Percentiles rank a stretch among this genome's conserved stretches.
These are phyloP conservation scores for Arthrocladium fulminans DNA, from an alignment of 2,329 filamentous ascomycete species.

Conservation along the genomic window DNA sequence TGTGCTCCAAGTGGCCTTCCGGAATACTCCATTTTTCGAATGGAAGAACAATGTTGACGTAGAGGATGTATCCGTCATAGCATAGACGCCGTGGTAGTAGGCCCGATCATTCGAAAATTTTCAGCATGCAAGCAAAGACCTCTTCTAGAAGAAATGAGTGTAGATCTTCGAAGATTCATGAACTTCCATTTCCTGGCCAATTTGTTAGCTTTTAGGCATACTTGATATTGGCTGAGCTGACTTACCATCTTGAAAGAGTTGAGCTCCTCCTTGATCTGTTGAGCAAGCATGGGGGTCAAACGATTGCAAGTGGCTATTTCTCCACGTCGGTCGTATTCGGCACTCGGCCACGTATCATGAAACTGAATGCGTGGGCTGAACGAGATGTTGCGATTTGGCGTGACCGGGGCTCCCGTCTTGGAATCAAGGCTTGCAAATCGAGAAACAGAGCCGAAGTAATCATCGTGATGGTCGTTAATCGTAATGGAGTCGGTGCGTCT, in stretches of 20 bases:
- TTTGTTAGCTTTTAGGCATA: too few species aligned
- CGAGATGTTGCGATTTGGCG: conserved; percentile 59
- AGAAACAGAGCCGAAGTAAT: conserved; percentile 66
- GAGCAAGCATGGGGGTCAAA: conserved; percentile 88
- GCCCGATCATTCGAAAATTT: conserved; percentile 4
- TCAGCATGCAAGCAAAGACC: conserved; percentile 9
- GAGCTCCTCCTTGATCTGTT: conserved; percentile 98
- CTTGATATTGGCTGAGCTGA: conserved; percentile 20
- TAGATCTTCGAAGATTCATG: conserved; percentile 98
- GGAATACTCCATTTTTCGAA: not conserved
- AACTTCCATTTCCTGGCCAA: conserved; percentile 89
- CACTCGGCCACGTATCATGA: conserved; percentile 90
- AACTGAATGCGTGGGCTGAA: conserved; percentile 94
- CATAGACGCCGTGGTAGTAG: not conserved
- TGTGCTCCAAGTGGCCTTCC: conserved; percentile 16
- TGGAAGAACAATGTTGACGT: conserved; percentile 9
- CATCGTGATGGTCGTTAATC: conserved; percentile 89
- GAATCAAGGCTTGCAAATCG: conserved; percentile 61
- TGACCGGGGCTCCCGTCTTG: conserved; percentile 65
- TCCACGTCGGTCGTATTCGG: conserved; percentile 90
- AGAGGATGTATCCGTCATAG: conserved; percentile 1
- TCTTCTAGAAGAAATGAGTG: conserved; percentile 85
- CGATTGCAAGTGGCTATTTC: conserved; percentile 98
- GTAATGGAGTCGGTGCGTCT: conserved; percentile 61
- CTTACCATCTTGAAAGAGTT: conserved; percentile 99